Evolutionary conservation across 2,329 filamentous ascomycete genomes (phyloP), one percentile per base, ranked within the genome.

Genomic region (Penicillium concentricum): DNA sequence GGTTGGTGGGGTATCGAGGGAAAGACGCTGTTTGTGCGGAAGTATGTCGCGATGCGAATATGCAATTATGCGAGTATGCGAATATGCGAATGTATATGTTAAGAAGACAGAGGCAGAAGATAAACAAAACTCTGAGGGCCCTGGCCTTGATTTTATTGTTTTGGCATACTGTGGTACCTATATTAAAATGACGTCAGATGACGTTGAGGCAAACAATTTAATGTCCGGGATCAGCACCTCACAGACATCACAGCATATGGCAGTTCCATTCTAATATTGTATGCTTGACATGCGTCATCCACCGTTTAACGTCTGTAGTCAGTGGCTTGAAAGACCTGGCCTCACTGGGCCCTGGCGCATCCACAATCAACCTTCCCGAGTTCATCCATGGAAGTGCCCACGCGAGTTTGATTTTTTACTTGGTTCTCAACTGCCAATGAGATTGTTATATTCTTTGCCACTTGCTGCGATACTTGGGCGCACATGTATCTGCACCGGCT

Each of bases 111-210:
- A 52, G 59, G 28, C 52, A 55, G 56, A 60, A 41, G 15, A 46
- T 12, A 8, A 22, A 22, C 13, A 34, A 22, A 32, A 22, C 16
- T 7, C 26, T 28, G 22, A 49, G 52, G 50, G 10, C 18, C 39
- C n/a, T 35, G 52, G 32, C 46, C 43, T 39, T 54, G 50, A 28
- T 53, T 53, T 53, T 57, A 54, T 53, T 55, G 26, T 45, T 49
- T 39, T 16, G 16, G n/a, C 24, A 5, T 26, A n/a, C 38, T 15
- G 15, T 35, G 32, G 43, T 35, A 56, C 12, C 28, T 54, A 53
- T 41, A 48, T 53, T 54, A 44, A 54, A 47, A 48, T 57, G 49
- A 65, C 63, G 61, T 65, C 61, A 65, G 49, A 65, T 64, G 64
- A 61, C 61, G 62, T 64, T 61, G 58, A 39, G 32, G 43, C 20